Percentiles rank a stretch among this genome's conserved stretches.
Conservation (phyloP, 2,329 filamentous ascomycete genomes). For the Aureobasidium sp. region DNA sequence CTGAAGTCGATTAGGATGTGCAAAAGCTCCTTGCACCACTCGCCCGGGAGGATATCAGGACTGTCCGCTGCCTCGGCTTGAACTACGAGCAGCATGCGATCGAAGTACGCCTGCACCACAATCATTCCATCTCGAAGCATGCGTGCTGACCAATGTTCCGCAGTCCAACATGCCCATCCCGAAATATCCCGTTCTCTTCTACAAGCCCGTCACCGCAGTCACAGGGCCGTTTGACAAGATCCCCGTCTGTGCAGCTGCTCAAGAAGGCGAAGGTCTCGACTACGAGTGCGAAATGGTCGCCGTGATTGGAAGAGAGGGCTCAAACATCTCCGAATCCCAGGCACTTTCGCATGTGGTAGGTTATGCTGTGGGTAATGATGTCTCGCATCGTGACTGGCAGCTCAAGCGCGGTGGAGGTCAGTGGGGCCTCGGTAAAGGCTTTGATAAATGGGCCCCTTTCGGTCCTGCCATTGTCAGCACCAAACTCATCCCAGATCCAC, state of each 20-base stretch:
- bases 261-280: slow-evolving; percentile 53
- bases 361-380: slow-evolving; percentile 69
- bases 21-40: slow-evolving; percentile 55
- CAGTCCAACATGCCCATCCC: slow-evolving; percentile 57
- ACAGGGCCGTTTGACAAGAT: slow-evolving; percentile 58
- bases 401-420: slow-evolving; percentile 19
- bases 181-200: slow-evolving; percentile 64
- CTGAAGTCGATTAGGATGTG: slow-evolving; percentile 31
- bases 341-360: slow-evolving; percentile 69
- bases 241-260: slow-evolving; percentile 56
- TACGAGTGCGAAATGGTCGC: slow-evolving; percentile 76
- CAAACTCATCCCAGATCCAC: slow-evolving; percentile 50
- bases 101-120: background rate
- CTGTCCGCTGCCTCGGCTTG: slow-evolving; percentile 62
- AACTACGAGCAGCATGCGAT: slow-evolving; percentile 63
- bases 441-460: slow-evolving; percentile 68
- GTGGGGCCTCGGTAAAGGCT: slow-evolving; percentile 60
- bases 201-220: slow-evolving; percentile 61
- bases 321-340: slow-evolving; percentile 55
- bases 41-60: slow-evolving; percentile 54
- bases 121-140: background rate
- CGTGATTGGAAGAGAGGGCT: slow-evolving; percentile 61
- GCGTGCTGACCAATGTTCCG: background rate
- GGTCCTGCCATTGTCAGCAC: slow-evolving; percentile 63
- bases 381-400: slow-evolving; percentile 67